Conservation (phyloP, 345 rosid species). For the Pseudoturritis turrita region DNA sequence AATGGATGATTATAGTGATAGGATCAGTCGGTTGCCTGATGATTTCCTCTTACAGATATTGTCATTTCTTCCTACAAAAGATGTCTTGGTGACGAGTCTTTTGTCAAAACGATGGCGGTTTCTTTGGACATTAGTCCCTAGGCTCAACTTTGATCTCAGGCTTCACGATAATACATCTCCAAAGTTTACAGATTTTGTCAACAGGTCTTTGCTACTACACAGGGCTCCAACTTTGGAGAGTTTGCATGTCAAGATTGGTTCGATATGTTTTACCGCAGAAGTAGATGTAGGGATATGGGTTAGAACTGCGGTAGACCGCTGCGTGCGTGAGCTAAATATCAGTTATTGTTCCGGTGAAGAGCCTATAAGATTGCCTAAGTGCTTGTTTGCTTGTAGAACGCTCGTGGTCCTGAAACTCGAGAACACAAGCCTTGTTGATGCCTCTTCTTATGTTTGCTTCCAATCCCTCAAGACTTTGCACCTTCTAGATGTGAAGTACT, state of each 20-base stretch:
- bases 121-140: constrained; percentile 27
- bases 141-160: constrained; percentile 20
- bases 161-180: neutral
- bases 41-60: constrained; percentile 29
- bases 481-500: constrained; percentile 23
- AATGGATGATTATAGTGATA: constrained; percentile 17
- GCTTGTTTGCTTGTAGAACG: constrained; percentile 9
- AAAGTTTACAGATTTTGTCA: constrained; percentile 12
- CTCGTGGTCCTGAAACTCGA: constrained; percentile 22
- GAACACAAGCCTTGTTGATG: constrained; percentile 15
- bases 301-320: constrained; percentile 13
- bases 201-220: constrained; percentile 28
- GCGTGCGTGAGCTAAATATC: constrained; percentile 19
- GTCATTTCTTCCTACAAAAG: constrained; percentile 23
- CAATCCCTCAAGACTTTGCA: constrained; percentile 20
- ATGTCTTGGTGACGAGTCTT: constrained; percentile 17
- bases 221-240: constrained; percentile 11
- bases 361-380: constrained; percentile 22
- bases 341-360: constrained; percentile 8
- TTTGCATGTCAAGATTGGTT: constrained; percentile 17
- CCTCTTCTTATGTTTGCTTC: constrained; percentile 6
- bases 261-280: neutral
- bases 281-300: constrained; percentile 20
- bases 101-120: constrained; percentile 17
- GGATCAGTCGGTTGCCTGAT: constrained; percentile 26